These are phyloP conservation scores for Cladosporium oxysporum DNA, from an alignment of 2,329 filamentous ascomycete species.

Conservation along the genomic window DNA sequence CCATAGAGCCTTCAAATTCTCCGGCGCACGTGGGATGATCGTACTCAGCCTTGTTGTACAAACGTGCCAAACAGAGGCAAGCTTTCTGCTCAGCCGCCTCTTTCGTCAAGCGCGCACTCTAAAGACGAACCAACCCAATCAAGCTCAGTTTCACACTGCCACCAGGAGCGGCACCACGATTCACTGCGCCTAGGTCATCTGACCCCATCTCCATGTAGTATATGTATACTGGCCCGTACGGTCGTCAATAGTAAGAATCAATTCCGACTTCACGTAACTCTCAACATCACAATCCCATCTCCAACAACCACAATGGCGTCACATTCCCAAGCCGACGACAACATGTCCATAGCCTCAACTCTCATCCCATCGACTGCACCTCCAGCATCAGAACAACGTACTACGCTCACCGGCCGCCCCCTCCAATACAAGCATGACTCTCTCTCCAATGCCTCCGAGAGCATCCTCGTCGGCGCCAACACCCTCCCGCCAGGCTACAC, in stretches of 20 bases:
- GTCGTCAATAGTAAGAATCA: not conserved
- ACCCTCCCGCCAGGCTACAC: slow-evolving; percentile 27
- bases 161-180: not conserved
- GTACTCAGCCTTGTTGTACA: not conserved
- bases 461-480: slow-evolving; percentile 24
- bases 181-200: not conserved
- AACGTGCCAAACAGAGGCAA: not conserved
- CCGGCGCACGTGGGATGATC: not conserved
- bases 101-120: not conserved
- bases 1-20: not conserved
- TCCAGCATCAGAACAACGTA: not conserved
- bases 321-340: not conserved
- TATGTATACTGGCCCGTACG: not conserved
- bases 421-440: slow-evolving; percentile 22
- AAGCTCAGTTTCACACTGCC: not conserved
- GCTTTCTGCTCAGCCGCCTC: not conserved
- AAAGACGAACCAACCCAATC: not conserved
- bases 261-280: not conserved
- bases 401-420: slow-evolving; percentile 22
- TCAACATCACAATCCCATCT: not conserved
- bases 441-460: slow-evolving; percentile 17
- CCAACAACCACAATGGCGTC: not conserved
- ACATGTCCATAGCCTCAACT: slow-evolving; percentile 6
- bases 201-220: not conserved
- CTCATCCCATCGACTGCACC: not conserved